Evolutionary conservation across 192 early-diverging fungal genomes (phyloP), one percentile per base, ranked within the genome.

Genomic region (Coemansia sp.): DNA sequence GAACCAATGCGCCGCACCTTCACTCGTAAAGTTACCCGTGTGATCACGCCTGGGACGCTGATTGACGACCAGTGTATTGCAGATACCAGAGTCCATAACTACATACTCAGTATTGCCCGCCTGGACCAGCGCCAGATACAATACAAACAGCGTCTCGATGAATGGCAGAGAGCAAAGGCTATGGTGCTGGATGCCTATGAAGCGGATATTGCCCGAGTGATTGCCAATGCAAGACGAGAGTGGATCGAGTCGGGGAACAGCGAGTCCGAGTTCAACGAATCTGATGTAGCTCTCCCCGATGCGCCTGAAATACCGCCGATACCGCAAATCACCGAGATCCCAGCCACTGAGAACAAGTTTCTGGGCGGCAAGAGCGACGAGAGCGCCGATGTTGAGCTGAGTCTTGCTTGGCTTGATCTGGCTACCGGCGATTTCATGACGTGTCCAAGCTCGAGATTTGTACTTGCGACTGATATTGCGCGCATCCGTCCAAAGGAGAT

Each of bases 391-490:
- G n/a, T 43, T 9, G 41, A 21, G 56, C 57, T 92, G 21, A 91
- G 93, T 3, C 74, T 98, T 26, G 87, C 96, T 0, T 98, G 96
- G 96, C 72, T 92, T 4, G 96, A 98, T 84, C 68, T 98, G 43
- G 91, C 92, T 0, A 94, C 93, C 0, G 96, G 96, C 18, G 94
- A 95, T 43, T 96, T 96, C 59, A 85, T 88, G 65, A 86, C 92
- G 11, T 81, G 89, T 67, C 69, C 85, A 9, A 85, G 88, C 3
- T 75, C 69, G 0, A 47, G 80, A 6, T 67, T 67, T 0, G 64
- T 68, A 0, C 84, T 98, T 15, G 65, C 75, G 9, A 84, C 89
- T 9, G 91, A 95, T 64, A 49, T 98, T 39, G 86, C 89, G 7
- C 89, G 94, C 53, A 95, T 98, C 56, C 85, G 89, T 15, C 96